Evolutionary conservation across 169 alveolate species (phyloP).

Genomic region (Plasmodium knowlesi): DNA sequence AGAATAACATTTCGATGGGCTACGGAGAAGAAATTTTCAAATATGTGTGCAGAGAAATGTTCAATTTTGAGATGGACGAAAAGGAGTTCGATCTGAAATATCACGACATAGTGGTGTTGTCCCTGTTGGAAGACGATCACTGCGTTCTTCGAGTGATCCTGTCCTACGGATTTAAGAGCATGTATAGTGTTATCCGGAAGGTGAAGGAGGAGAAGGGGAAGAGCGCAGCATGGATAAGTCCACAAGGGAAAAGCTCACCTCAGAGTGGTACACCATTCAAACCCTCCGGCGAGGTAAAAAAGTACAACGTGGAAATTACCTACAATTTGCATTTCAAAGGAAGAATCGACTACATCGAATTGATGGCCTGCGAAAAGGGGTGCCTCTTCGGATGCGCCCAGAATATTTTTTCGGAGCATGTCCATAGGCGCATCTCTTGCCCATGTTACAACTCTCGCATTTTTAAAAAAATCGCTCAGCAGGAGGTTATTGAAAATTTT

Average conservation of each 20-base stretch:
- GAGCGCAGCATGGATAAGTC: background rate
- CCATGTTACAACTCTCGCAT: slow-evolving; percentile 36
- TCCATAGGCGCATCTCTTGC: slow-evolving; percentile 19
- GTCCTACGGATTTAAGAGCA: slow-evolving; percentile 68
- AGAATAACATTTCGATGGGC: slow-evolving; percentile 62
- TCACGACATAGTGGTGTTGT: slow-evolving; percentile 45
- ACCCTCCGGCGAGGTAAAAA: background rate
- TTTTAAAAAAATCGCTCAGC: slow-evolving; percentile 45
- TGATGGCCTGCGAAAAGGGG: slow-evolving; percentile 71
- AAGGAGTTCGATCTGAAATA: slow-evolving; percentile 14
- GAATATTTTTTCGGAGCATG: slow-evolving; percentile 29
- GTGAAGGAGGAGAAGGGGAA: background rate
- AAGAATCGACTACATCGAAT: slow-evolving; percentile 55
- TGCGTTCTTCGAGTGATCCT: slow-evolving; percentile 54
- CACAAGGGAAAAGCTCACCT: no score
- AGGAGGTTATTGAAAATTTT: slow-evolving; percentile 36
- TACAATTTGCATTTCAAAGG: slow-evolving; percentile 31
- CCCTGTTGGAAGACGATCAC: background rate
- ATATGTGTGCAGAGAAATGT: slow-evolving; percentile 38
- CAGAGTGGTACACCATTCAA: background rate
- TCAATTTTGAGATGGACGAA: slow-evolving; percentile 7
- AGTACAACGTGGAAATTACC: slow-evolving; percentile 17
- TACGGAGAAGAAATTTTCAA: slow-evolving; percentile 70
- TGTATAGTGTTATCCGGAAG: slow-evolving; percentile 46
- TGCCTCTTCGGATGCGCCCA: slow-evolving; percentile 74